Evolutionary conservation across 2,329 filamentous ascomycete genomes (phyloP).

Genomic region (Calonectria hawksworthii): DNA sequence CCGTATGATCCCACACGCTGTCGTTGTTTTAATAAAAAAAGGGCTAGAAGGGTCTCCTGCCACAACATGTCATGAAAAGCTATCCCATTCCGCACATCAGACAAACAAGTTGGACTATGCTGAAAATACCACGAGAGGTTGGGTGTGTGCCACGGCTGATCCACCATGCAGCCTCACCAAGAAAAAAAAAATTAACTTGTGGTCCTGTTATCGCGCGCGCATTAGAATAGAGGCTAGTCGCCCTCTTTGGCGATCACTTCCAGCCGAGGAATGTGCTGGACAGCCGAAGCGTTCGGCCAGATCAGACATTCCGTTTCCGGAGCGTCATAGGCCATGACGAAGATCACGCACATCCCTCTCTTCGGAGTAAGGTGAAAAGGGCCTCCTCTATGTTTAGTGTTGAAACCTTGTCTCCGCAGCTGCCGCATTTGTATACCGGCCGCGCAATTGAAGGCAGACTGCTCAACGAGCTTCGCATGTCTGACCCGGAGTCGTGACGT

Average conservation of each 20-base stretch:
- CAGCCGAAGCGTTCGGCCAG: background rate
- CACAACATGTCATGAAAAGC: background rate
- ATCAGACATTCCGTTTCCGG: constrained; percentile 11
- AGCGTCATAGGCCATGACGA: background rate
- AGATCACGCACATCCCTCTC: background rate
- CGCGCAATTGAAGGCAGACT: background rate
- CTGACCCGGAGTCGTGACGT: background rate
- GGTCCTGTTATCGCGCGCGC: background rate
- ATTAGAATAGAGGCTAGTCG: background rate
- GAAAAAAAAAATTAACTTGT: background rate
- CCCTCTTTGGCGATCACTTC: background rate
- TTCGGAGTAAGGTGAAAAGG: background rate
- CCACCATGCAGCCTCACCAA: background rate
- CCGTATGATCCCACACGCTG: background rate
- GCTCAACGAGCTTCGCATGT: background rate
- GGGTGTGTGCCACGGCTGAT: background rate
- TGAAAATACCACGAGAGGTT: background rate
- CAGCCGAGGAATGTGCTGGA: constrained; percentile 20
- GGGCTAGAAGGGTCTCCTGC: background rate
- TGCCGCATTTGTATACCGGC: constrained; percentile 14
- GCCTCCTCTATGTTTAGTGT: background rate
- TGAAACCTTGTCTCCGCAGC: constrained; percentile 14
- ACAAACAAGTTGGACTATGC: background rate
- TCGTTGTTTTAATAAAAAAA: background rate
- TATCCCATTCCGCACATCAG: constrained; percentile 3